Conservation (phyloP, 129 eudicot species). For the Pseudognaphalium luteoalbum region DNA sequence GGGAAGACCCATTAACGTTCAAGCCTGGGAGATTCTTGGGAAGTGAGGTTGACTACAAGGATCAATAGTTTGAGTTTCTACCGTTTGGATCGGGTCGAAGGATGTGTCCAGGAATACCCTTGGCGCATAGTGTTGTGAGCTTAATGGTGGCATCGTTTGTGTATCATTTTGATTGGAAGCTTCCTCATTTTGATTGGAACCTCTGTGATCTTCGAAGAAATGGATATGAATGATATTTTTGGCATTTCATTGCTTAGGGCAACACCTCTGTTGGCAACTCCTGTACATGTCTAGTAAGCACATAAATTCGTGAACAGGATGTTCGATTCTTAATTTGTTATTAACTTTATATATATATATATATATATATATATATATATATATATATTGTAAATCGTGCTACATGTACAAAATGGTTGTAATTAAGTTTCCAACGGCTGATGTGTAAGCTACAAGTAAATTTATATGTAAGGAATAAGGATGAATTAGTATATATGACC, state of each 20-base stretch:
- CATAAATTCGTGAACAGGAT: neutral
- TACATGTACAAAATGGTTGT: too few species aligned
- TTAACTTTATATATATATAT: too few species aligned
- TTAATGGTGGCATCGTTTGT: slow-evolving; percentile 44
- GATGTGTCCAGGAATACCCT: slow-evolving; percentile 46
- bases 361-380: too few species aligned
- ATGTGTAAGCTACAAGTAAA: too few species aligned
- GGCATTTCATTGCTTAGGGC: slow-evolving; percentile 39
- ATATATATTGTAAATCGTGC: too few species aligned
- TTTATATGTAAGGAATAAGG: too few species aligned
- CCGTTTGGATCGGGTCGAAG: slow-evolving; percentile 54
- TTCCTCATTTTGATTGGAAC: slow-evolving; percentile 34
- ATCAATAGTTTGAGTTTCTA: slow-evolving; percentile 40
- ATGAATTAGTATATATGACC: too few species aligned
- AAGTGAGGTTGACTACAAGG: slow-evolving; percentile 24
- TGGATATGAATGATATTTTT: slow-evolving; percentile 41
- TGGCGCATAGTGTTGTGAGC: slow-evolving; percentile 40
- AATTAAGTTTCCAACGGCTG: too few species aligned
- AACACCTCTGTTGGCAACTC: slow-evolving; percentile 43
- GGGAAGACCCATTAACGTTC: slow-evolving; percentile 35
- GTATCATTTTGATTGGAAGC: slow-evolving; percentile 49
- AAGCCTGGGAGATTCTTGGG: slow-evolving; percentile 44
- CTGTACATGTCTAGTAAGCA: neutral
- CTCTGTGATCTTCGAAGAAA: too few species aligned
- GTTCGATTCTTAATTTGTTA: neutral